A percentile compares a stretch with the other conserved stretches of the same genome.
Evolutionary conservation across 2,329 filamentous ascomycete genomes (phyloP).

Genomic region (Aspergillus sergii): DNA sequence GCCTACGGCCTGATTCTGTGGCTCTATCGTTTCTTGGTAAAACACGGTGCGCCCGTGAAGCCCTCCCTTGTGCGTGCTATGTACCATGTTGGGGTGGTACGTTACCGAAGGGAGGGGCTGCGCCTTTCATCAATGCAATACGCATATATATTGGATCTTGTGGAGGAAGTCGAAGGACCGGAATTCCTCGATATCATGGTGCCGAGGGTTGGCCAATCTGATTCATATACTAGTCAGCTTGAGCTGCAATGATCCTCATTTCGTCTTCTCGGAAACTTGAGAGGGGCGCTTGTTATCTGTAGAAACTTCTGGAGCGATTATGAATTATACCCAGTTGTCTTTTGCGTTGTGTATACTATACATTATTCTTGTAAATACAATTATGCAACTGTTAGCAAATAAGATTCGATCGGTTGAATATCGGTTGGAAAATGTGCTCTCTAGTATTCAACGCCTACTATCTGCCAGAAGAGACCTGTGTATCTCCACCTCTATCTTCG

Average conservation of each 20-base stretch:
- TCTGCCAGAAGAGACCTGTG: not conserved
- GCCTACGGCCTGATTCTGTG: slow-evolving; percentile 51
- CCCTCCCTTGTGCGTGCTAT: slow-evolving; percentile 51
- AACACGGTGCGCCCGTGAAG: slow-evolving; percentile 45
- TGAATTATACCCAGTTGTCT: not conserved
- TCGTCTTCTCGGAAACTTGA: not conserved
- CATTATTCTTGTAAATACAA: not conserved
- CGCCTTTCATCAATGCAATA: slow-evolving; percentile 39
- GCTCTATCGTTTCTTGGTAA: slow-evolving; percentile 49
- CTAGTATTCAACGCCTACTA: not conserved
- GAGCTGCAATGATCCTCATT: not conserved
- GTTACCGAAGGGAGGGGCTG: slow-evolving; percentile 42
- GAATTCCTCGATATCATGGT: slow-evolving; percentile 40
- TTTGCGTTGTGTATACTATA: not conserved
- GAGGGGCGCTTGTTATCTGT: not conserved
- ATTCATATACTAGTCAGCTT: not conserved
- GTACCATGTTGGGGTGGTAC: slow-evolving; percentile 52
- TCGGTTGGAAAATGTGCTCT: not conserved
- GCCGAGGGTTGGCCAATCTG: slow-evolving; percentile 21
- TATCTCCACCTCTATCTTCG: not conserved
- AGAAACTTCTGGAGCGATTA: not conserved
- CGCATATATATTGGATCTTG: slow-evolving; percentile 48
- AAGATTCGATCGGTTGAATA: not conserved
- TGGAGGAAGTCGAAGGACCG: slow-evolving; percentile 46
- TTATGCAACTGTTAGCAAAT: not conserved